Base-by-base conservation (phyloP, 345 rosid genomes). In the Balakata baccata region DNA sequence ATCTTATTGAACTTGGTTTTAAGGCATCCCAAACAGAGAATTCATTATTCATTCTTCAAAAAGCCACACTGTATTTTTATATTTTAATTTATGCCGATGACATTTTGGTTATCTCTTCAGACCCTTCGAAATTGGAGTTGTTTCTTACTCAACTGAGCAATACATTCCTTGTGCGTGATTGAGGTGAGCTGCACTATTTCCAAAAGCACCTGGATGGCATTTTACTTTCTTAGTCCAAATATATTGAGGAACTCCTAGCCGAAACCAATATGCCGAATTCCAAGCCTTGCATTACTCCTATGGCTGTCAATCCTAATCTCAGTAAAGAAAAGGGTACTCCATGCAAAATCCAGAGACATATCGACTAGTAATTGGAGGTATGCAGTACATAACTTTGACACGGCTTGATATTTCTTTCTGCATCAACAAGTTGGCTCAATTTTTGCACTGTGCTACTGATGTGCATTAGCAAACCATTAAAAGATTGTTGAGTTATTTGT, bases 271-370 rank as follows among this genome's bases (percentile, higher is more conserved):
- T 52, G 57, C 7, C 13, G 1, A n/a, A 18, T 3, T 14, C 57
- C 1, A 54, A 54, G 6, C 22, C 23, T 3, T 6, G 43, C 38
- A 12, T 9, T 7, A 37, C 23, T 12, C 66, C 6, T 5, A 63
- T 1, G 0, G 2, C 20, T 13, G 1, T 0, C 0, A 0, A 8
- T 22, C 11, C 65, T 4, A 14, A 13, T 0, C 14, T 63, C 0
- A 37, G 3, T 0, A 63, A 4, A 3, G 4, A 0, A 0, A 0
- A 5, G 4, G 2, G 47, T 3, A 8, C 20, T 11, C 5, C 0
- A 37, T 17, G 18, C 6, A 17, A n/a, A n/a, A n/a, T n/a, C n/a
- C 5, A 4, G 14, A 0, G 6, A 0, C 1, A 4, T 39, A 39
- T 39, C 2, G 2, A 3, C 12, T 37, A 14, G 46, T 63, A 0